These are phyloP conservation scores for Yamadazyma olivae DNA, from an alignment of 805 yeast species.

Conservation along the genomic window DNA sequence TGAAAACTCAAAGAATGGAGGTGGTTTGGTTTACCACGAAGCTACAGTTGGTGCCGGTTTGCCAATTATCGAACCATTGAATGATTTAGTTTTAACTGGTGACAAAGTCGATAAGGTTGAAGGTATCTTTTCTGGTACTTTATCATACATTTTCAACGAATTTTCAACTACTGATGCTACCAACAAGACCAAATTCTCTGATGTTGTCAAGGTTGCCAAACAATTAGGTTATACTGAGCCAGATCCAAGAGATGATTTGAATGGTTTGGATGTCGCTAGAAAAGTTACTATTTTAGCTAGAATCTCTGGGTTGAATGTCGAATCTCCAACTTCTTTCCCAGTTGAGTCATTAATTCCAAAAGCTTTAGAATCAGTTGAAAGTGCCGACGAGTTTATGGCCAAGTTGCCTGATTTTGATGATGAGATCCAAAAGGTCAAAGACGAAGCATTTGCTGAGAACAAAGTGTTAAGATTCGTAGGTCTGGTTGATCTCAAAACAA, in stretches of 20 bases:
- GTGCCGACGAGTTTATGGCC: slow-evolving; percentile 75
- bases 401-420: slow-evolving; percentile 81
- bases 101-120: slow-evolving; percentile 89
- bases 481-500: slow-evolving; percentile 71
- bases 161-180: slow-evolving; percentile 68
- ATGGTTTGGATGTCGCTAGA: slow-evolving; percentile 98
- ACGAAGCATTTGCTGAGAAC: slow-evolving; percentile 74
- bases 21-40: slow-evolving; percentile 90
- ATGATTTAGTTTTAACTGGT: slow-evolving; percentile 88
- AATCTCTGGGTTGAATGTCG: slow-evolving; percentile 80
- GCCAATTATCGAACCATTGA: slow-evolving; percentile 86
- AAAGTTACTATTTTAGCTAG: slow-evolving; percentile 96
- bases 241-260: slow-evolving; percentile 98
- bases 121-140: slow-evolving; percentile 95
- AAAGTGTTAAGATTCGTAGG: slow-evolving; percentile 95
- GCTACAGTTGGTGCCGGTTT: slow-evolving; percentile 99
- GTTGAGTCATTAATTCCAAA: slow-evolving; percentile 92
- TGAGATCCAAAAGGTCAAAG: slow-evolving; percentile 73
- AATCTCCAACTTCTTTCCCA: slow-evolving; percentile 88
- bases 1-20: slow-evolving; percentile 46
- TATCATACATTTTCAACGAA: slow-evolving; percentile 92
- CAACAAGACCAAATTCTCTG: slow-evolving; percentile 72
- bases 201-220: slow-evolving; percentile 85
- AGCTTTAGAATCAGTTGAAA: slow-evolving; percentile 67
- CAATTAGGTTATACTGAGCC: slow-evolving; percentile 96